Conservation (phyloP, 306 rosid species). For the Dryas octopetala region DNA sequence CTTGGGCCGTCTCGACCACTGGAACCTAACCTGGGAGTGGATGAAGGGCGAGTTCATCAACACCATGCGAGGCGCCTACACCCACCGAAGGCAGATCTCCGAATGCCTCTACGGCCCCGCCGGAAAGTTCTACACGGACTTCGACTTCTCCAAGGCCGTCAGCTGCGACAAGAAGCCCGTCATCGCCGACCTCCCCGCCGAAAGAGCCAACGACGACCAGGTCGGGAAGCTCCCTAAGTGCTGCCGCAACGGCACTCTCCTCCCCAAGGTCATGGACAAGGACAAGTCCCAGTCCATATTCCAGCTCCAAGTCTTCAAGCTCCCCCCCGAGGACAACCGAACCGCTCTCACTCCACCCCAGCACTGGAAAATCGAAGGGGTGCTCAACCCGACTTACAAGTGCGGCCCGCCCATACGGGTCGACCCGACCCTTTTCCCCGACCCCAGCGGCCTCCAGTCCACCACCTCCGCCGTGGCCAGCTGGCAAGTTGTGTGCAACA, state of each 20-base stretch:
- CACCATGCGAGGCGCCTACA: conserved; percentile 65
- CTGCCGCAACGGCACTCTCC: conserved; percentile 68
- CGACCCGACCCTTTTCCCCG: conserved; percentile 60
- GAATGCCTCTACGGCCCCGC: conserved; percentile 65
- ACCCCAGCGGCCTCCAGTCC: conserved; percentile 61
- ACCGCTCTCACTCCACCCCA: conserved; percentile 72
- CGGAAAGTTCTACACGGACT: conserved; percentile 41
- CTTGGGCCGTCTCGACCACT: conserved; percentile 77
- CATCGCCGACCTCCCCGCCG: conserved; percentile 67
- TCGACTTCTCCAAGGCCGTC: conserved; percentile 69
- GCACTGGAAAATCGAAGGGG: conserved; percentile 64
- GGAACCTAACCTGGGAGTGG: conserved; percentile 96
- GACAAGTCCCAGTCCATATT: conserved; percentile 55
- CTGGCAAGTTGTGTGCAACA: conserved; percentile 81
- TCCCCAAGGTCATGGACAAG: conserved; percentile 59
- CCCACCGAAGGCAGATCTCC: conserved; percentile 47
- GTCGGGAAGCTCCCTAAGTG: conserved; percentile 71
- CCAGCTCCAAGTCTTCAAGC: conserved; percentile 68
- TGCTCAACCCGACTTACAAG: conserved; percentile 58
- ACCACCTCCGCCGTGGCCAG: conserved; percentile 51
- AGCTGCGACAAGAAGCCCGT: conserved; percentile 61
- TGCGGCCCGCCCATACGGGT: conserved; percentile 67
- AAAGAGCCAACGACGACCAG: conserved; percentile 44
- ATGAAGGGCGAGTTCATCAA: conserved; percentile 71
- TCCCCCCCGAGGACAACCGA: conserved; percentile 65